Base-by-base conservation (phyloP, 2,329 filamentous ascomycete species). In the Diaporthe australafricana region DNA sequence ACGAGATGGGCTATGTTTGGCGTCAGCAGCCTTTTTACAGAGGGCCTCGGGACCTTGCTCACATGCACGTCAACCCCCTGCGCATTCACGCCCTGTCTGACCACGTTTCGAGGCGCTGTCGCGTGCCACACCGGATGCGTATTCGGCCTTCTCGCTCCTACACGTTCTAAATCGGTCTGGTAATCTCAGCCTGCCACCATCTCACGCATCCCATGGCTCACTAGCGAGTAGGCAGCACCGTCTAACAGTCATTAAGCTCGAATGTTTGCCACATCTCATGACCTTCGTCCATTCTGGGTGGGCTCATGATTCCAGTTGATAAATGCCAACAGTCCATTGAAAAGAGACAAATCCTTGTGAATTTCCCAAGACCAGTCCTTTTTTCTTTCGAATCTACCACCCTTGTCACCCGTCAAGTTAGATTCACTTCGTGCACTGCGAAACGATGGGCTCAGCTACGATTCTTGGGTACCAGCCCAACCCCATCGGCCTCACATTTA, bases 1-100 rank as follows among this genome's bases (percentile, higher is more conserved):
- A 65, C 14, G 8, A 25, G 45, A 50, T 35, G 60, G 42, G 25
- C 45, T 32, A 22, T 32, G 27, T 20, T 63, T 63, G 60, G 42
- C 25, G 60, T 63, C 60, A 30, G 60, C 60, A 40, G n/a, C 17
- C 35, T 63, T 35, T 22, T 25, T 35, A 5, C 27, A 65, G 42
- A 20, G 47, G 27, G 7, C n/a, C 60, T 65, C 60, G 60, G 45
- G 60, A 65, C 60, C 45, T n/a, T 50, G 60, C 60, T 38, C 45
- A 65, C 60, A n/a, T 50, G 60, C 60, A 50, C n/a, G 30, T 25
- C 30, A 17, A 7, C 30, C 60, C 60, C 60, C 35, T 50, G 45
- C 32, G 42, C 20, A 22, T 45, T 30, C 32, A 22, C 22, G 60
- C 60, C 42, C 45, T 42, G 60, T 65, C 60, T 65, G 60, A 65